Percentiles rank a stretch among this genome's conserved stretches.
Evolutionary conservation across 805 yeast species (phyloP).

Genomic region (Schizosaccharomyces japonicus): DNA sequence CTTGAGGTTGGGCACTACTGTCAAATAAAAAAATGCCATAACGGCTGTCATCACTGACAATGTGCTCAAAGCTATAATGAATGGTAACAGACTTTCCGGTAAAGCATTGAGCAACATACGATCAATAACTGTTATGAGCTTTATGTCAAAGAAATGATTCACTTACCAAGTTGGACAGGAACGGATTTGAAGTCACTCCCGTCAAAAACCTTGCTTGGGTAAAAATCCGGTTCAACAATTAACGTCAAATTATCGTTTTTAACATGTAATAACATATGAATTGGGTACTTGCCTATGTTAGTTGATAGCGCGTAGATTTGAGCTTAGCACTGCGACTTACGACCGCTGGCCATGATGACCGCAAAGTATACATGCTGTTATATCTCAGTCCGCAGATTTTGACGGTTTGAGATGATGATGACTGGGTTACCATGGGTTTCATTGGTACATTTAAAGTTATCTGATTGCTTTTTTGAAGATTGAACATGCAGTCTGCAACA

Average conservation of each 20-base stretch:
- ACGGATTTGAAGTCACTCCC: too few species aligned
- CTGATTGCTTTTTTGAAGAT: too few species aligned
- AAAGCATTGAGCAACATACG: background rate
- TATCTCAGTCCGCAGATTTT: background rate
- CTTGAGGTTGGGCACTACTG: background rate
- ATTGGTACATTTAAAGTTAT: too few species aligned
- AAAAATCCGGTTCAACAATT: too few species aligned
- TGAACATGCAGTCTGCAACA: too few species aligned
- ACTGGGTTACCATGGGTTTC: too few species aligned
- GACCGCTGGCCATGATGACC: constrained; percentile 2
- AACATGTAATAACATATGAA: too few species aligned
- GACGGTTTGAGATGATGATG: too few species aligned
- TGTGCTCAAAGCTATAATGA: background rate
- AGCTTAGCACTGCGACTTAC: background rate
- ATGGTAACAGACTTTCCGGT: background rate
- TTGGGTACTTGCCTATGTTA: too few species aligned
- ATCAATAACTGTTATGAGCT: background rate
- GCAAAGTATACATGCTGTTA: background rate
- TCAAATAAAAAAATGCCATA: background rate
- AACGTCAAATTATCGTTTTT: too few species aligned
- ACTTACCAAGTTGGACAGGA: background rate
- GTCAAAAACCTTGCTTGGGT: too few species aligned
- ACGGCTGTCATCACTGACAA: background rate
- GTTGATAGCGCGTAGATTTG: too few species aligned
- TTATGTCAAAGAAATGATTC: background rate